Evolutionary conservation across 164 flowering plant genomes (phyloP), one percentile per base, ranked within the genome.

Genomic region (Dillenia suffruticosa): DNA sequence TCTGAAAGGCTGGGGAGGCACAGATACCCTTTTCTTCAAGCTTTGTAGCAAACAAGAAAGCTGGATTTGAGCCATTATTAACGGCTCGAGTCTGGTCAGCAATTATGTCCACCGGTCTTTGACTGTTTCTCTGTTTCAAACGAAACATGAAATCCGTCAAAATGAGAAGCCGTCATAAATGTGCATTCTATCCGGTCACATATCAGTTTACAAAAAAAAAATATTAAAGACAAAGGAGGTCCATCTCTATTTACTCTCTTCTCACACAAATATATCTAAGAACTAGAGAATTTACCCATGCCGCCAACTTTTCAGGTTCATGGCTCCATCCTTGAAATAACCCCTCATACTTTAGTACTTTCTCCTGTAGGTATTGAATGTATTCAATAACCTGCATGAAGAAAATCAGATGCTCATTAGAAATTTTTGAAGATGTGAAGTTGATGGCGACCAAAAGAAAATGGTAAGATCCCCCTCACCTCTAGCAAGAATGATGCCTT

Each of bases 401-500:
- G 40, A 32, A 32, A 32, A 32, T 32, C 7, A 5, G 40, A 32
- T 32, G 32, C 32, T 26, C 32, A 26, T 26, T 26, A 26, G 40
- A 32, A 32, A 32, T 32, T 32, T 32, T 4, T 32, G 40, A 32
- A 32, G 40, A 32, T 32, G 40, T 32, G 40, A 32, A 32, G 40
- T 32, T 32, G 6, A 32, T 5, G 40, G 40, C 6, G 40, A 32
- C 40, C 40, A 32, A 5, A 32, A 32, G 6, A 32, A 32, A 32
- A 32, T 6, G 6, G 40, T 32, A 32, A 32, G 40, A 32, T 32
- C 40, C 6, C 5, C 6, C 6, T 32, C 74, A 93, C 98, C 96
- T 94, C 97, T 53, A 89, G 63, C 15, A 90, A 73, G 69, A 94
- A 94, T 9, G 98, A 91, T 44, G 98, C 98, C n/a, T 96, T 94